Conservation (phyloP, 1,284 basidiomycete genomes). For the Salmacisia buchloeana region DNA sequence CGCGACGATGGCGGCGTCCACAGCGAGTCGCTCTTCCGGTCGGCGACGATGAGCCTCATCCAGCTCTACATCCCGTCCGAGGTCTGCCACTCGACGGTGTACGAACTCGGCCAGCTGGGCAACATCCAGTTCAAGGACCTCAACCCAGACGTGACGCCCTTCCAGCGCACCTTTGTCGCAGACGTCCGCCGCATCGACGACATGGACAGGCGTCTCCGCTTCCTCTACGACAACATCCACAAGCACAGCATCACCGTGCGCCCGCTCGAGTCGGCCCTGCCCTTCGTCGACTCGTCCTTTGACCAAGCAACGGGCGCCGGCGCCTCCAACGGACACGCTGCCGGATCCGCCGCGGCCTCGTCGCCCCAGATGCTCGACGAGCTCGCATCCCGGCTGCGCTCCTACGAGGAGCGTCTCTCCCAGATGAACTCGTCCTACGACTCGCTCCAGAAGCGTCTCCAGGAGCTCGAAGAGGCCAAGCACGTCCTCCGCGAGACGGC, state of each 20-base stretch:
- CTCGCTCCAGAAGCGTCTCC: conserved; percentile 75
- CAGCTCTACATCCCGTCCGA: conserved; percentile 97
- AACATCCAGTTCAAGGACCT: conserved; percentile 98
- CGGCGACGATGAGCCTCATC: conserved; percentile 76
- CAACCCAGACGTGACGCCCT: conserved; percentile 89
- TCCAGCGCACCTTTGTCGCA: conserved; percentile 95
- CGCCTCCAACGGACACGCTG: not conserved
- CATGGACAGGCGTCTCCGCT: conserved; percentile 87
- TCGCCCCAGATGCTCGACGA: conserved; percentile 84
- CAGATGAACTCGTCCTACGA: conserved; percentile 96
- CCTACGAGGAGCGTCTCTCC: conserved; percentile 76
- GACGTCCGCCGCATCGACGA: conserved; percentile 93
- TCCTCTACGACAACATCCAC: conserved; percentile 80
- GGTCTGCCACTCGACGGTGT: conserved; percentile 92
- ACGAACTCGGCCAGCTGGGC: conserved; percentile 89
- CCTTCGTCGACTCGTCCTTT: conserved; percentile 33
- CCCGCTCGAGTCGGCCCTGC: conserved; percentile 50
- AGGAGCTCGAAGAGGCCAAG: conserved; percentile 80
- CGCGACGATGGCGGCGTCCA: conserved; percentile 15
- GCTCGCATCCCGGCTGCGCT: conserved; percentile 76
- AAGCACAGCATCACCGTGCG: conserved; percentile 70
- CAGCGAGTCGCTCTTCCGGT: conserved; percentile 47
- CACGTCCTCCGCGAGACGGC: conserved; percentile 92
- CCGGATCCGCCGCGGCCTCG: not conserved
- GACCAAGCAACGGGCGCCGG: conserved; percentile 57